Conservation (phyloP, 75 land plant genomes). For the Pinus albicaulis region DNA sequence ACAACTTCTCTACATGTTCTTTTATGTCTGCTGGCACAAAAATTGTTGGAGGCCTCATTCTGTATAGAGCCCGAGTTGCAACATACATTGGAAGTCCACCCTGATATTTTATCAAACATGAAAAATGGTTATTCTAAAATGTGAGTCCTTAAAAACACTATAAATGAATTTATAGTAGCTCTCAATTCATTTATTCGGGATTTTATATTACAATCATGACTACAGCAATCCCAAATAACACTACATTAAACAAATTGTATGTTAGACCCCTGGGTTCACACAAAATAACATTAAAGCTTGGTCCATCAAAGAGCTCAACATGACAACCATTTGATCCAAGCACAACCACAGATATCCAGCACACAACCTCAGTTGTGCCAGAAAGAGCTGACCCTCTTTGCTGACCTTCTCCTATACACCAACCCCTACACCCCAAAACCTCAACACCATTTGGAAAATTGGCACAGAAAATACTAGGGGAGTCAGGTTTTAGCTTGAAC, state of each 20-base stretch:
- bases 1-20: conserved; percentile 69
- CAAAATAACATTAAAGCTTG: background rate
- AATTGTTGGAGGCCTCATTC: conserved; percentile 87
- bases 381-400: no score
- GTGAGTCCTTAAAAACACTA: background rate
- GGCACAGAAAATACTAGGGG: no score
- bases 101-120: conserved; percentile 24
- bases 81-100: conserved; percentile 97
- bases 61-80: conserved; percentile 90
- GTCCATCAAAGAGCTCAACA: background rate
- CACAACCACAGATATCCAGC: background rate
- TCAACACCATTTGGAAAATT: no score
- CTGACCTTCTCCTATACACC: no score
- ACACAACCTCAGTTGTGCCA: no score
- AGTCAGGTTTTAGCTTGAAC: no score
- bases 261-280: no score
- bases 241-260: background rate
- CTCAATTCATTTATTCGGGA: background rate
- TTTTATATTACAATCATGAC: background rate
- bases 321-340: background rate
- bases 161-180: background rate
- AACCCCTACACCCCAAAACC: no score
- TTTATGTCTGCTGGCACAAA: conserved; percentile 68
- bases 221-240: background rate
- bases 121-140: background rate